phyloP scores from a whole-genome alignment of 345 rosid species.

The Durio zibethinus region DNA sequence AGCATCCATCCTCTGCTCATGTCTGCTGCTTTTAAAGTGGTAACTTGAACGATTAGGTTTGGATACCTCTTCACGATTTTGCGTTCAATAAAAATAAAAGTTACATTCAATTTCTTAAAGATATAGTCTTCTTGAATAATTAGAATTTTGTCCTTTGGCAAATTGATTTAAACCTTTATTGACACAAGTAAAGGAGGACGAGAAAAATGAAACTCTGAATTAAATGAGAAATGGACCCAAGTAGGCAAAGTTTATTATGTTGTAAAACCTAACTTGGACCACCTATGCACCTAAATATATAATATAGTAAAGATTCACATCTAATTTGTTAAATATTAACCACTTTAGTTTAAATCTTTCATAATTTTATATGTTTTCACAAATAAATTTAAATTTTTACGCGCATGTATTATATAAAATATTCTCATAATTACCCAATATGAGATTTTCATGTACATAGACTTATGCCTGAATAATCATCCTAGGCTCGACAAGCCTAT shows the following conservation, averaged over 20 bases:
- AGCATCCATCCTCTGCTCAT: not conserved
- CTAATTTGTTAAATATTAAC: too few relatives aligned
- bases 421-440: too few relatives aligned
- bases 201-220: not conserved
- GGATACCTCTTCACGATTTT: not conserved
- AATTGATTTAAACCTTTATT: not conserved
- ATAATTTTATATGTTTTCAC: too few relatives aligned
- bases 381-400: too few relatives aligned
- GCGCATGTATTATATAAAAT: too few relatives aligned
- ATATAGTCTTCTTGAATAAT: not conserved
- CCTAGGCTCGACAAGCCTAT: not conserved
- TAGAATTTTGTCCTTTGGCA: not conserved
- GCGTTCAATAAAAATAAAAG: not conserved
- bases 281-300: not conserved
- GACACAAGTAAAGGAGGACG: not conserved
- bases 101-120: not conserved
- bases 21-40: not conserved
- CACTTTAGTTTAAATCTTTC: too few relatives aligned
- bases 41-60: not conserved
- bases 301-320: too few relatives aligned
- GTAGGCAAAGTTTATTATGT: not conserved
- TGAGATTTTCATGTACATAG: not conserved
- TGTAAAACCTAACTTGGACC: not conserved
- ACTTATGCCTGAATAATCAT: not conserved
- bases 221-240: not conserved